Evolutionary conservation across 305 asterid species (phyloP).

Genomic region (Ajuga reptans): DNA sequence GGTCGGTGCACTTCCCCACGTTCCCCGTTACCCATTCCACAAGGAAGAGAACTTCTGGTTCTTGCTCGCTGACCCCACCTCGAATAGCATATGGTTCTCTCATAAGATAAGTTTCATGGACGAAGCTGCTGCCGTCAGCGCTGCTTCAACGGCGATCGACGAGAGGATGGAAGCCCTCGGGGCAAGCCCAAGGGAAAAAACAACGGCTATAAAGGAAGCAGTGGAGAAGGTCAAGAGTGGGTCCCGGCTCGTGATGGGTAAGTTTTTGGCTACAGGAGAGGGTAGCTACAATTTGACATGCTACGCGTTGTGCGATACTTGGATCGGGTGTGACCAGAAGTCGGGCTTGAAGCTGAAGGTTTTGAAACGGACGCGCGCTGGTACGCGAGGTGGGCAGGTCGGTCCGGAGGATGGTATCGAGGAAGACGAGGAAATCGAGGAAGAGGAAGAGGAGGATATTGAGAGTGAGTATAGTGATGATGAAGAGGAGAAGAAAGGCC

Average conservation of each 20-base stretch:
- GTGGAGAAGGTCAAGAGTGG: constrained; percentile 61
- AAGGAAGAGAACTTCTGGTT: constrained; percentile 92
- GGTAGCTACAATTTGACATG: constrained; percentile 70
- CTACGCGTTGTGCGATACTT: constrained; percentile 65
- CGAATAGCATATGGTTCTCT: constrained; percentile 72
- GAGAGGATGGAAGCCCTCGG: constrained; percentile 66
- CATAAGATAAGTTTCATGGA: constrained; percentile 66
- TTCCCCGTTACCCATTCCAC: constrained; percentile 67
- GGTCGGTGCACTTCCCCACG: constrained; percentile 60
- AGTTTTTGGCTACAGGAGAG: constrained; percentile 59
- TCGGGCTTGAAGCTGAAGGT: constrained; percentile 51
- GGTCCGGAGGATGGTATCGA: constrained; percentile 35
- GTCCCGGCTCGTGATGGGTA: constrained; percentile 61
- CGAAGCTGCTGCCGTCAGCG: constrained; percentile 49
- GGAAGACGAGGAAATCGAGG: constrained; percentile 51
- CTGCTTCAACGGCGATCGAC: constrained; percentile 58
- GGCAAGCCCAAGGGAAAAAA: constrained; percentile 47
- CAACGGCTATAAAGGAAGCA: constrained; percentile 56
- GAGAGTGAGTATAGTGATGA: constrained; percentile 86
- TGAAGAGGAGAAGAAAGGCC: constrained; percentile 40
- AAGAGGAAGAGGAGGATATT: constrained; percentile 55
- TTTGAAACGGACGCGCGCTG: constrained; percentile 56
- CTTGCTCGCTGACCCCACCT: constrained; percentile 62
- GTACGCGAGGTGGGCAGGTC: constrained; percentile 47
- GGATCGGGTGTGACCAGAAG: constrained; percentile 74